Conservation (phyloP, 768 basidiomycete genomes). For the Mrakia blollopis region DNA sequence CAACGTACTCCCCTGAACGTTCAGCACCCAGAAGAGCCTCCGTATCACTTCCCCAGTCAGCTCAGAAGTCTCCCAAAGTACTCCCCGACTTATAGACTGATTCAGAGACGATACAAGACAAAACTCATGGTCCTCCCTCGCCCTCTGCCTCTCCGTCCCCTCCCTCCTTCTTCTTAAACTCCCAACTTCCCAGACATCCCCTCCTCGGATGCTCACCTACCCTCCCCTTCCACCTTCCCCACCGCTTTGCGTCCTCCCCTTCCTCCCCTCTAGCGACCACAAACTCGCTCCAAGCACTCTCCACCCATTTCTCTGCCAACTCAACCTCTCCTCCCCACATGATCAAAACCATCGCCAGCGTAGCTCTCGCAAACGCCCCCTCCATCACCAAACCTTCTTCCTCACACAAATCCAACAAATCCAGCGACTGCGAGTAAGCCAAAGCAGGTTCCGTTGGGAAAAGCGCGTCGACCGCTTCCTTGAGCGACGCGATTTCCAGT, state of each 20-base stretch:
- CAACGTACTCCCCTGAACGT: too few species aligned
- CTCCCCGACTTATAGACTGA: too few species aligned
- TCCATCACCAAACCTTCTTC: slow-evolving; percentile 16
- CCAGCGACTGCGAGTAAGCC: neutral
- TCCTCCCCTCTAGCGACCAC: slow-evolving; percentile 4
- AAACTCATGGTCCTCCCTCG: too few species aligned
- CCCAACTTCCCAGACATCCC: neutral
- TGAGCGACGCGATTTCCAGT: neutral
- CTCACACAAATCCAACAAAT: neutral
- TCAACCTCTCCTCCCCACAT: slow-evolving; percentile 16
- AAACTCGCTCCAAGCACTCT: slow-evolving; percentile 6
- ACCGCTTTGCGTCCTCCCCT: slow-evolving; percentile 17
- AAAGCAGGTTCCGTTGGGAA: slow-evolving; percentile 11
- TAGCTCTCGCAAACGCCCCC: slow-evolving; percentile 26
- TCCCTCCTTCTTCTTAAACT: too few species aligned
- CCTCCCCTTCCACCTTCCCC: slow-evolving; percentile 13
- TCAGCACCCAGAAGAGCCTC: too few species aligned
- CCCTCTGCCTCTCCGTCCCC: too few species aligned
- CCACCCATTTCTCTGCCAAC: slow-evolving; percentile 9
- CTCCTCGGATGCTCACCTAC: slow-evolving; percentile 22
- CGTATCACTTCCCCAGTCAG: too few species aligned
- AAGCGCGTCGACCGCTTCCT: neutral
- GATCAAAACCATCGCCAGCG: slow-evolving; percentile 23
- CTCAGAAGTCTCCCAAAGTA: too few species aligned
- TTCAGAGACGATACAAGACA: too few species aligned